Conservation (phyloP, 2,329 filamentous ascomycete genomes). For the Hypoxylon sp. region DNA sequence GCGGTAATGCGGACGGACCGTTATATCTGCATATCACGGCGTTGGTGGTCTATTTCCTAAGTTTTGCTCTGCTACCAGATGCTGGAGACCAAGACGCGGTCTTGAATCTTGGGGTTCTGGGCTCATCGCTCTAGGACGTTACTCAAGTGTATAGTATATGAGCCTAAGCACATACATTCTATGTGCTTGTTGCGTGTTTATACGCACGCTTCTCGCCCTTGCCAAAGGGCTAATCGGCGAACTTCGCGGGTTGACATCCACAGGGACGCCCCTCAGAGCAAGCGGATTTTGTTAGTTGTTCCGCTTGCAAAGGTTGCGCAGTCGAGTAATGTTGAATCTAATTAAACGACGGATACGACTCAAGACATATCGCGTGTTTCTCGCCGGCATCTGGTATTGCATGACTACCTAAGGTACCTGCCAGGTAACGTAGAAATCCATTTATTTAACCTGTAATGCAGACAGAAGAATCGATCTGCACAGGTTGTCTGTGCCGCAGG, state of each 20-base stretch:
- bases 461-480: too few species aligned
- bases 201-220: slow-evolving; percentile 8
- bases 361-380: not conserved
- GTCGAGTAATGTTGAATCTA: slow-evolving; percentile 1
- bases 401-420: too few species aligned
- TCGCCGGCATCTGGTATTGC: not conserved
- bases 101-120: slow-evolving; percentile 24
- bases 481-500: too few species aligned
- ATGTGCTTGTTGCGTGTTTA: slow-evolving; percentile 10
- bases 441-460: too few species aligned
- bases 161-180: slow-evolving; percentile 14
- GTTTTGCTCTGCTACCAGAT: slow-evolving; percentile 21
- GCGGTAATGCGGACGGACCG: slow-evolving; percentile 36
- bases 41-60: slow-evolving; percentile 39
- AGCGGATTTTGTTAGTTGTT: not conserved
- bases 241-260: not conserved
- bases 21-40: slow-evolving; percentile 43
- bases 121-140: slow-evolving; percentile 17
- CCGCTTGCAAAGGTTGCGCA: not conserved
- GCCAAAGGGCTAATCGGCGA: not conserved
- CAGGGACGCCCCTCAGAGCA: not conserved
- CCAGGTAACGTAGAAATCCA: too few species aligned
- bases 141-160: slow-evolving; percentile 33
- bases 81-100: slow-evolving; percentile 18
- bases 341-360: not conserved